Evolutionary conservation across 129 eudicot genomes (phyloP).

Genomic region (Tagetes patula): DNA sequence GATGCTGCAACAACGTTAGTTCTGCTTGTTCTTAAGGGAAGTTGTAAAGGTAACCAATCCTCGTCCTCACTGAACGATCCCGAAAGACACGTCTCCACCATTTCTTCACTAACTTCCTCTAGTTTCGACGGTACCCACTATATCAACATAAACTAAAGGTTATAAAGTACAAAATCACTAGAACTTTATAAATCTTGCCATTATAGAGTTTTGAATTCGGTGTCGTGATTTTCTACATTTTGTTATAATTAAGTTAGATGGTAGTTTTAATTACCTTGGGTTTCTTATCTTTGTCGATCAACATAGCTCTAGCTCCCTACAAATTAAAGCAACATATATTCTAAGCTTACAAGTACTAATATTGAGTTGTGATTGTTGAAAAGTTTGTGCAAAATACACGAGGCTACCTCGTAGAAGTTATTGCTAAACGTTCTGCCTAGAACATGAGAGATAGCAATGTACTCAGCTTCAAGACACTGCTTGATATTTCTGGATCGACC

Average conservation of each 20-base stretch:
- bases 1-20: conserved; percentile 11
- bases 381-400: neutral
- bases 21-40: conserved; percentile 24
- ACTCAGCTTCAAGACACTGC: conserved; percentile 31
- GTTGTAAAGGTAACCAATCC: conserved; percentile 38
- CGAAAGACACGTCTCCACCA: conserved; percentile 29
- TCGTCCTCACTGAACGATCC: conserved; percentile 28
- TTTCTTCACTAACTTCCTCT: conserved; percentile 33
- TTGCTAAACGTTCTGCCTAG: conserved; percentile 24
- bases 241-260: too few relatives aligned
- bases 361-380: neutral
- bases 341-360: neutral
- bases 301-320: conserved; percentile 43
- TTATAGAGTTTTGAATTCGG: neutral
- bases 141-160: neutral
- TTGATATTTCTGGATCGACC: conserved; percentile 30
- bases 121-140: conserved; percentile 41
- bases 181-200: neutral
- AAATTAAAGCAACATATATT: neutral
- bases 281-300: conserved; percentile 41
- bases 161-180: neutral
- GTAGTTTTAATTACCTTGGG: conserved; percentile 29
- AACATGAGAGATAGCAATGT: conserved; percentile 27
- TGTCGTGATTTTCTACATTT: too few relatives aligned
- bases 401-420: conserved; percentile 35